Evolutionary conservation across 2,329 filamentous ascomycete species (phyloP).

Genomic region (Cordyceps javanica): DNA sequence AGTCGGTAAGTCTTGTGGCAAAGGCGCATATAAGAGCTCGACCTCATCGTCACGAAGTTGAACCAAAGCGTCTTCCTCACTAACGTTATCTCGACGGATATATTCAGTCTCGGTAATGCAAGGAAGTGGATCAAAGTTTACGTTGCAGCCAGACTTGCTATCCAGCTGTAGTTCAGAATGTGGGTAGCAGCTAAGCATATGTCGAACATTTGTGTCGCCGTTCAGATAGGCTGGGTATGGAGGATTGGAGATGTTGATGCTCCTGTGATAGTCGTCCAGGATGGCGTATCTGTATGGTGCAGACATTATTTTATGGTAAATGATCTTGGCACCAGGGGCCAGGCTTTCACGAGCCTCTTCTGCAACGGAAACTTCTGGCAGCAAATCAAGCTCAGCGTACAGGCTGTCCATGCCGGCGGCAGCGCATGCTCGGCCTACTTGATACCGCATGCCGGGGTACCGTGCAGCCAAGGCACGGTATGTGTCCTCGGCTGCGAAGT

Average conservation of each 20-base stretch:
- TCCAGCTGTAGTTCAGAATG: background rate
- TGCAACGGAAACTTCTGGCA: conserved; percentile 33
- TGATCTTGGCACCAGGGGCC: conserved; percentile 15
- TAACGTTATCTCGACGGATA: no score
- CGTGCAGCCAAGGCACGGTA: conserved; percentile 25
- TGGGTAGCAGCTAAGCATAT: background rate
- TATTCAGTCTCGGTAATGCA: background rate
- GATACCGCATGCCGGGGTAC: conserved; percentile 30
- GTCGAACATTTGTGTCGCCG: conserved; percentile 13
- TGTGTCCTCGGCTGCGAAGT: conserved; percentile 29
- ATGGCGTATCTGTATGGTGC: conserved; percentile 22
- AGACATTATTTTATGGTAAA: conserved; percentile 27
- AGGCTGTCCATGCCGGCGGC: conserved; percentile 30
- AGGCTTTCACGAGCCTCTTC: conserved; percentile 32
- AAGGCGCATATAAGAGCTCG: background rate
- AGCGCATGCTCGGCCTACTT: conserved; percentile 34
- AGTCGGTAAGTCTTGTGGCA: background rate
- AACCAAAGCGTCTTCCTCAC: background rate
- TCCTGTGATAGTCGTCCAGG: conserved; percentile 31
- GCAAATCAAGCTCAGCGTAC: conserved; percentile 29
- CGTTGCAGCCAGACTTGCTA: no score
- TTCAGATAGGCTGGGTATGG: conserved; percentile 13
- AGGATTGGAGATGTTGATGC: background rate
- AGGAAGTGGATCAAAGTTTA: no score
- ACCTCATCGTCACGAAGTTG: background rate